phyloP scores from a whole-genome alignment of 257 asterid species.

The Solanum sejunctum region DNA sequence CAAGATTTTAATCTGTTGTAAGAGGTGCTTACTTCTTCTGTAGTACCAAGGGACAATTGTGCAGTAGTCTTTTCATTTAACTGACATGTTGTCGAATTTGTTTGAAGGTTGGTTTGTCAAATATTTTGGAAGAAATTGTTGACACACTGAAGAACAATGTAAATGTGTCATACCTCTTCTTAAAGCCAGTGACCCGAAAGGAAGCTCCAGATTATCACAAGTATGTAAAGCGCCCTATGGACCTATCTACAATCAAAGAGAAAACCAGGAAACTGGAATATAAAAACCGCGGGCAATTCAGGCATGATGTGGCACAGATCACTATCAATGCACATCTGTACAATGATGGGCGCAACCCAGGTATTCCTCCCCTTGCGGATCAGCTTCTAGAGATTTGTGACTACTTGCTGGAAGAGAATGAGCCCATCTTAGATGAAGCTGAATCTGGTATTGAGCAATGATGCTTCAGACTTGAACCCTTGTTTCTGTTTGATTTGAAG shows the following conservation, averaged over 20 bases:
- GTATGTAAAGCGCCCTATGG: slow-evolving; percentile 69
- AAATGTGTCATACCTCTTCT: slow-evolving; percentile 65
- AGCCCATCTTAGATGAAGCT: slow-evolving; percentile 49
- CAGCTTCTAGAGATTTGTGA: slow-evolving; percentile 92
- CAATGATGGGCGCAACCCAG: slow-evolving; percentile 74
- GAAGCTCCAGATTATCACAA: slow-evolving; percentile 86
- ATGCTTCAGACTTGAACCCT: background rate
- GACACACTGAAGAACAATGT: slow-evolving; percentile 51
- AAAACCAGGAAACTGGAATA: slow-evolving; percentile 65
- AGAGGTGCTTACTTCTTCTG: background rate
- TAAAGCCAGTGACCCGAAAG: slow-evolving; percentile 83
- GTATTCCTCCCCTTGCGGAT: slow-evolving; percentile 97
- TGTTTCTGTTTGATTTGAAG: background rate
- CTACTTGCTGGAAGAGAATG: slow-evolving; percentile 45
- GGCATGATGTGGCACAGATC: slow-evolving; percentile 77
- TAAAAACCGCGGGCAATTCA: slow-evolving; percentile 70
- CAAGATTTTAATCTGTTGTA: background rate
- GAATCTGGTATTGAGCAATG: slow-evolving; percentile 56
- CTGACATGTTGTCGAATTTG: slow-evolving; percentile 1
- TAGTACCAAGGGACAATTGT: background rate
- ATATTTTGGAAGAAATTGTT: slow-evolving; percentile 60
- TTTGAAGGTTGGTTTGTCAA: slow-evolving; percentile 76
- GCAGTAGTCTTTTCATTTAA: background rate
- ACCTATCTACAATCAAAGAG: slow-evolving; percentile 72
- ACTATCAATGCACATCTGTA: slow-evolving; percentile 72